Conservation (phyloP, 1,139 yeast species). For the Saccharomycopsis hybrid region DNA sequence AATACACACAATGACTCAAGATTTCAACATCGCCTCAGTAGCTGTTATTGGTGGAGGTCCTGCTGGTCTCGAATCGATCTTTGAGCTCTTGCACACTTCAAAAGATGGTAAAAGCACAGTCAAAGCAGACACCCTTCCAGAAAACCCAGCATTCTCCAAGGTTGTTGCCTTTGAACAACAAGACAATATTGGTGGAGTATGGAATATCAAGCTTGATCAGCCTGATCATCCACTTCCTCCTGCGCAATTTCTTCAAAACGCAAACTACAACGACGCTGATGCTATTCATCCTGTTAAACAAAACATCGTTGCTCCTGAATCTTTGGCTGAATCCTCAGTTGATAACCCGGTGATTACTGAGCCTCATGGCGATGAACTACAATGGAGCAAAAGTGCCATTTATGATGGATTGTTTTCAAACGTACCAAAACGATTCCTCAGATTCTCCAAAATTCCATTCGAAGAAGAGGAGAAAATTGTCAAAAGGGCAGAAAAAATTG, state of each 20-base stretch:
- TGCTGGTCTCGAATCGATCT: conserved; percentile 31
- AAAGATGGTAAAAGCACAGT: conserved; percentile 29
- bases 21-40: conserved; percentile 20
- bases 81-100: conserved; percentile 31
- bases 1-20: conserved; percentile 25
- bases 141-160: conserved; percentile 27
- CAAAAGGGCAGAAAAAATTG: not conserved
- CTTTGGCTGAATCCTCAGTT: conserved; percentile 14
- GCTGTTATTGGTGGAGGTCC: conserved; percentile 38
- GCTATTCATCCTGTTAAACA: conserved; percentile 24
- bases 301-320: conserved; percentile 21
- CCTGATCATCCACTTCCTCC: conserved; percentile 25
- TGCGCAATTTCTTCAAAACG: conserved; percentile 23
- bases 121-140: conserved; percentile 7
- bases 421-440: conserved; percentile 38
- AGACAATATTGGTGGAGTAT: conserved; percentile 33
- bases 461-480: conserved; percentile 9
- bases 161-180: conserved; percentile 35
- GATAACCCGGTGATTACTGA: conserved; percentile 23
- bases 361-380: conserved; percentile 25
- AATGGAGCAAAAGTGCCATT: conserved; percentile 40
- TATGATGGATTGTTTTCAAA: conserved; percentile 41
- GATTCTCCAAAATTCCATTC: conserved; percentile 33
- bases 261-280: conserved; percentile 25
- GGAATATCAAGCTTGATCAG: conserved; percentile 27